Percentiles rank a stretch among this genome's conserved stretches.
These are phyloP conservation scores for Hamamelis virginiana DNA, from an alignment of 164 flowering plant genomes.

Conservation along the genomic window DNA sequence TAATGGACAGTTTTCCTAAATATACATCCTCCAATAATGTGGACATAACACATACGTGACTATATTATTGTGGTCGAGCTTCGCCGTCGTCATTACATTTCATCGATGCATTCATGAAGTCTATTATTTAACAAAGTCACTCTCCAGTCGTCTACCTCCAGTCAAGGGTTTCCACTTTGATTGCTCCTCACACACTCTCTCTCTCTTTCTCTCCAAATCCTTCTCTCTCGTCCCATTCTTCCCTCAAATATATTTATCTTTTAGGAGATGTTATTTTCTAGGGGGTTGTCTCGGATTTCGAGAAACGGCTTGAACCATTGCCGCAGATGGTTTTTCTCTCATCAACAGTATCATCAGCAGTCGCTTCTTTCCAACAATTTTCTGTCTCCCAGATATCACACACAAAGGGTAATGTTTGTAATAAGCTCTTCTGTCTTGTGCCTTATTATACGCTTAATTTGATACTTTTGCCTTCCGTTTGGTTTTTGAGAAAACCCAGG, in stretches of 20 bases:
- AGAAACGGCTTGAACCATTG: slow-evolving; percentile 7
- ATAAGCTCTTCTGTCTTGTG: not conserved
- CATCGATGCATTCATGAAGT: too few species aligned
- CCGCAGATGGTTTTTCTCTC: slow-evolving; percentile 21
- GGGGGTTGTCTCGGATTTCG: not conserved
- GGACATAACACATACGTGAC: too few species aligned
- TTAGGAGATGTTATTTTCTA: not conserved
- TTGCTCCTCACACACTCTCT: too few species aligned
- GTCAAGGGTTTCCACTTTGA: too few species aligned
- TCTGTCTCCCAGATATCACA: slow-evolving; percentile 8
- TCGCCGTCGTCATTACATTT: too few species aligned
- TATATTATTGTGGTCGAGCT: too few species aligned
- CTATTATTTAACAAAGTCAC: too few species aligned
- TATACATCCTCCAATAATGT: too few species aligned
- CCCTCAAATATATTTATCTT: not conserved
- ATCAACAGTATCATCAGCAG: slow-evolving; percentile 1
- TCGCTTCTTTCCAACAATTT: slow-evolving; percentile 9
- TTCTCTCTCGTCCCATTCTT: too few species aligned
- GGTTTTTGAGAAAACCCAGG: not conserved
- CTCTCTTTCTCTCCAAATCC: too few species aligned
- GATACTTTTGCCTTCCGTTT: not conserved
- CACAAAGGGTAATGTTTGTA: slow-evolving; percentile 23
- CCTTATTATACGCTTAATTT: not conserved
- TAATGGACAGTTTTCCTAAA: too few species aligned
- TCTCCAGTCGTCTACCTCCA: too few species aligned